Evolutionary conservation across 768 basidiomycete genomes (phyloP).

Genomic region (Amanita polypyramis): DNA sequence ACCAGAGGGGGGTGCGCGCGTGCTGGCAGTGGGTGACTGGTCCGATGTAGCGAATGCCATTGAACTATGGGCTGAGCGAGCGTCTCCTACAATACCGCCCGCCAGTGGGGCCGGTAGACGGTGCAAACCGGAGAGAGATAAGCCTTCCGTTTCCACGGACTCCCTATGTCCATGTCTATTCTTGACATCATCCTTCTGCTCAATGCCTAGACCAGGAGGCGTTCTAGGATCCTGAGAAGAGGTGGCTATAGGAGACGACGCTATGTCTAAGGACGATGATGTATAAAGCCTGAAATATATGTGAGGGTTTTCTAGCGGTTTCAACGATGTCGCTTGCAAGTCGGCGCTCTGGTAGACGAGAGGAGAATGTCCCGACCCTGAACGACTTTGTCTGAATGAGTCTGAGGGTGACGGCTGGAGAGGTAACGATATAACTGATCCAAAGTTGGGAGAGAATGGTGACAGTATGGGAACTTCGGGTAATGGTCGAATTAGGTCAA

Average conservation of each 20-base stretch:
- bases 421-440: neutral
- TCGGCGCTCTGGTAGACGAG: neutral
- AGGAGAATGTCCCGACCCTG: neutral
- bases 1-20: neutral
- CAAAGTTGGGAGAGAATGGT: neutral
- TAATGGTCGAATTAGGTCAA: neutral
- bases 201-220: neutral
- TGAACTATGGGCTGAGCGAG: neutral
- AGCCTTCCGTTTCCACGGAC: neutral
- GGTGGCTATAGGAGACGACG: neutral
- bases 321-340: neutral
- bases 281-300: neutral
- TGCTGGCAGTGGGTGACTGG: neutral
- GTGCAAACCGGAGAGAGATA: conserved; percentile 4
- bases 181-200: neutral
- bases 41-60: neutral
- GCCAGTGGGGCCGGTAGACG: neutral
- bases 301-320: neutral
- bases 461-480: conserved; percentile 1
- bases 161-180: neutral
- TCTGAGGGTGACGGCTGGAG: neutral
- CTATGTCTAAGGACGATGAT: neutral
- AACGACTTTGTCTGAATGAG: neutral
- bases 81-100: neutral
- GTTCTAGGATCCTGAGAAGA: neutral